Evolutionary conservation across 2,329 filamentous ascomycete species (phyloP).

Genomic region (Mycosphaerelloides madeirae): DNA sequence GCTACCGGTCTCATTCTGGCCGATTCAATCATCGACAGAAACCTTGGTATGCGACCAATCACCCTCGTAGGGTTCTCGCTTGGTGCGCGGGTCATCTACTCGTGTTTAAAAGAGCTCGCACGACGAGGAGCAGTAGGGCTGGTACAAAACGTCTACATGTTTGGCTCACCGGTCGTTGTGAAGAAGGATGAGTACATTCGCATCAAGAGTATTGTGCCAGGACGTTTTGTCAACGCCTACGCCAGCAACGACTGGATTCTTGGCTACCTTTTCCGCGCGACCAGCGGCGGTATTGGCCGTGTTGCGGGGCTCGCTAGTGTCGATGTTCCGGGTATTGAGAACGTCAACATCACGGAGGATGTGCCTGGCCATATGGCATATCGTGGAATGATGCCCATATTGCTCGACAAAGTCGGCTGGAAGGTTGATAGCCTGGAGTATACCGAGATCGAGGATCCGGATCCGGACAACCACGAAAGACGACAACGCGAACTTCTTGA

Average conservation of each 20-base stretch:
- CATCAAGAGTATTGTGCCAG: slow-evolving; percentile 76
- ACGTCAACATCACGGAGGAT: slow-evolving; percentile 77
- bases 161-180: slow-evolving; percentile 85
- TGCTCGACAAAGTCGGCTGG: slow-evolving; percentile 87
- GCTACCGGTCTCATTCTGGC: slow-evolving; percentile 86
- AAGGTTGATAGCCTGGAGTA: slow-evolving; percentile 89
- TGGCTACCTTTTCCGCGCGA: slow-evolving; percentile 87
- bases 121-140: slow-evolving; percentile 78
- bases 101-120: slow-evolving; percentile 80
- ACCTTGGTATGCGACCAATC: slow-evolving; percentile 82
- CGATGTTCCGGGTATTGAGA: slow-evolving; percentile 79
- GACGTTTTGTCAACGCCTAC: slow-evolving; percentile 93
- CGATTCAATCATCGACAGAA: slow-evolving; percentile 87
- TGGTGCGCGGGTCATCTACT: slow-evolving; percentile 86
- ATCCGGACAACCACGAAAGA: slow-evolving; percentile 85
- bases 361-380: slow-evolving; percentile 97
- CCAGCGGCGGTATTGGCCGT: slow-evolving; percentile 82
- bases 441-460: slow-evolving; percentile 91
- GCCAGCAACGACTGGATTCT: slow-evolving; percentile 96
- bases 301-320: slow-evolving; percentile 79
- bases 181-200: slow-evolving; percentile 85
- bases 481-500: slow-evolving; percentile 89
- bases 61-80: slow-evolving; percentile 94
- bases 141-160: slow-evolving; percentile 91
- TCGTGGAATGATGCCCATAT: slow-evolving; percentile 80